A percentile compares a stretch with the other conserved stretches of the same genome.
These are phyloP conservation scores for Phytophthora chlamydospora DNA, from an alignment of 352 stramenopile species.

Conservation along the genomic window DNA sequence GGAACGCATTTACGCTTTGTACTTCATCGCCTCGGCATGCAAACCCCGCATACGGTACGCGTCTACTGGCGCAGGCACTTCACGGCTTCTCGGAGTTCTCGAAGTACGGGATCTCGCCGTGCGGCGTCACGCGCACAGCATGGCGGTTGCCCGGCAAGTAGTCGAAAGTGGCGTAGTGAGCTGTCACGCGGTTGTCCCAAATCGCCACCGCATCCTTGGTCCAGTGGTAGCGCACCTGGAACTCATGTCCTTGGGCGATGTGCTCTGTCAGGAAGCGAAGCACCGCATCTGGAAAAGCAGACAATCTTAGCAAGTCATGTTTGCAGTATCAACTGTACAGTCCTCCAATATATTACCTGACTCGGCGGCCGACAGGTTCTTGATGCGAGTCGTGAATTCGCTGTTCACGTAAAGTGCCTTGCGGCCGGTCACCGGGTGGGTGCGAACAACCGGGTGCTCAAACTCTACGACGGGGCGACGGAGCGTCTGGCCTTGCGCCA, in stretches of 20 bases:
- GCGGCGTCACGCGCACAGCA: constrained; percentile 24
- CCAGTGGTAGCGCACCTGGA: constrained; percentile 26
- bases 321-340: too few relatives aligned
- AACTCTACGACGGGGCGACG: constrained; percentile 46
- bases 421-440: constrained; percentile 30
- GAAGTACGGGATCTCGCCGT: constrained; percentile 22
- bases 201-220: constrained; percentile 22
- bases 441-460: constrained; percentile 49
- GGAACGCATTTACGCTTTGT: too few relatives aligned
- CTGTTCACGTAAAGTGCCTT: constrained; percentile 48
- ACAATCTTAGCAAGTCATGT: too few relatives aligned
- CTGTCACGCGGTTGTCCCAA: constrained; percentile 23
- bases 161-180: constrained; percentile 27
- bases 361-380: too few relatives aligned
- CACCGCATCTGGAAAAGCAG: constrained; percentile 7
- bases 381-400: constrained; percentile 47
- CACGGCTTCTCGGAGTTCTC: neutral
- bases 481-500: constrained; percentile 28
- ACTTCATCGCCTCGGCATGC: too few relatives aligned
- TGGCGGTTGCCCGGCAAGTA: constrained; percentile 24
- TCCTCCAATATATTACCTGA: too few relatives aligned
- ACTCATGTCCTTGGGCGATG: constrained; percentile 21
- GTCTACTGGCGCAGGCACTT: neutral
- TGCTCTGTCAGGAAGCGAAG: too few relatives aligned
- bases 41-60: too few relatives aligned